These are phyloP conservation scores for Nitzschia sp. DNA, from an alignment of 108 stramenopile species.

Conservation along the genomic window DNA sequence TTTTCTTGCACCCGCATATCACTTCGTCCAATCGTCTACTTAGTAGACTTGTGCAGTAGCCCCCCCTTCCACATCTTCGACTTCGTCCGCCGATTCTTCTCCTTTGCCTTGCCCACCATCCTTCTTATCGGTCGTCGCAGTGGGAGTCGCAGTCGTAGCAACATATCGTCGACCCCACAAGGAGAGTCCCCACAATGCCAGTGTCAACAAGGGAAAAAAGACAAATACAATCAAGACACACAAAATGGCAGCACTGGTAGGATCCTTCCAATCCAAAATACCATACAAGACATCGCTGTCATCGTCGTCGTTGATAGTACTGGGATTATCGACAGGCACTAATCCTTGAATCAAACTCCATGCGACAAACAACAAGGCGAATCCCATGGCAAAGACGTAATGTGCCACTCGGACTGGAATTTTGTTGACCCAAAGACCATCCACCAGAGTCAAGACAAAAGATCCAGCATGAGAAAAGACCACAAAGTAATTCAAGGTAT, in stretches of 20 bases:
- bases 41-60: too few species aligned
- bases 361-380: neutral
- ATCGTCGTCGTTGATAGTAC: neutral
- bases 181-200: neutral
- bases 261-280: slow-evolving; percentile 1
- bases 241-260: neutral
- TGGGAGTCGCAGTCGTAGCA: neutral
- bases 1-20: too few species aligned
- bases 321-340: neutral
- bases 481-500: neutral
- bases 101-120: too few species aligned
- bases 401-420: slow-evolving; percentile 8
- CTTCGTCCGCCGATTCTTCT: too few species aligned
- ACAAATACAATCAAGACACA: neutral
- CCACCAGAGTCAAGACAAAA: neutral
- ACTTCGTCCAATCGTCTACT: too few species aligned
- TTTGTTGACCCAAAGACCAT: neutral
- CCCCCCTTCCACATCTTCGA: too few species aligned
- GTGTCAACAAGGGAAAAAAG: neutral
- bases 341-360: slow-evolving; percentile 3
- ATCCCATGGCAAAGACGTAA: neutral
- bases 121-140: neutral
- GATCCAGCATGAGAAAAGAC: neutral
- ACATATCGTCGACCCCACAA: slow-evolving; percentile 6
- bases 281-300: neutral